These are phyloP conservation scores for Penicillium sp. DNA, from an alignment of 2,329 filamentous ascomycete species.

Conservation along the genomic window DNA sequence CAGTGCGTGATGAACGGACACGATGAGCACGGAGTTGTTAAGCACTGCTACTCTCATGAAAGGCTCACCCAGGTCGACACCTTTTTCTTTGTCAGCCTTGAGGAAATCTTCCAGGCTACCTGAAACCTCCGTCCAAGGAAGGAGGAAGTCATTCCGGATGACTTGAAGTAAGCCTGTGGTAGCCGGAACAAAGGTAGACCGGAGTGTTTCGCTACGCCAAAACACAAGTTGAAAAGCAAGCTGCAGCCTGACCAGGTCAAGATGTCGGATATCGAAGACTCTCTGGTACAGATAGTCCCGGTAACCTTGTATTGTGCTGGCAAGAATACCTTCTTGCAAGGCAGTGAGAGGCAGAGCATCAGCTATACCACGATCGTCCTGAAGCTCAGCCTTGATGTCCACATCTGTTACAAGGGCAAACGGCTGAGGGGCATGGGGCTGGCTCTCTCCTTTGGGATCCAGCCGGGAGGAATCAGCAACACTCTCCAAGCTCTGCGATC, in stretches of 20 bases:
- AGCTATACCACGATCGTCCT: neutral
- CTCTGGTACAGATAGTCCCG: neutral
- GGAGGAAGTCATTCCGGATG: neutral
- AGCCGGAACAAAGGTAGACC: neutral
- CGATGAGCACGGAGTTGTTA: neutral
- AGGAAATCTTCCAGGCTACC: neutral
- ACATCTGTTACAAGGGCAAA: neutral
- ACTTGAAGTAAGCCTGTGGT: neutral
- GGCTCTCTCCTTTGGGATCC: neutral
- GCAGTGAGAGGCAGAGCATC: neutral
- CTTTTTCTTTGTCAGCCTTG: neutral
- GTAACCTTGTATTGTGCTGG: neutral
- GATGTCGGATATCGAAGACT: neutral
- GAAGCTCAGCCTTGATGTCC: neutral
- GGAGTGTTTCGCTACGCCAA: neutral
- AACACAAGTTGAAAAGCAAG: neutral
- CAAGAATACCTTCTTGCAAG: neutral
- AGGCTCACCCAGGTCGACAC: neutral
- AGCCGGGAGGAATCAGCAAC: neutral
- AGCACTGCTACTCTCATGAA: neutral
- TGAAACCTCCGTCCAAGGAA: neutral
- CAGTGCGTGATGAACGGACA: neutral
- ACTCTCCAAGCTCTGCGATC: neutral
- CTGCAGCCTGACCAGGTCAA: neutral
- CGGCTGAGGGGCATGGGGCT: neutral